These are phyloP conservation scores for Ilyonectria destructans DNA, from an alignment of 2,329 filamentous ascomycete genomes.

Conservation along the genomic window DNA sequence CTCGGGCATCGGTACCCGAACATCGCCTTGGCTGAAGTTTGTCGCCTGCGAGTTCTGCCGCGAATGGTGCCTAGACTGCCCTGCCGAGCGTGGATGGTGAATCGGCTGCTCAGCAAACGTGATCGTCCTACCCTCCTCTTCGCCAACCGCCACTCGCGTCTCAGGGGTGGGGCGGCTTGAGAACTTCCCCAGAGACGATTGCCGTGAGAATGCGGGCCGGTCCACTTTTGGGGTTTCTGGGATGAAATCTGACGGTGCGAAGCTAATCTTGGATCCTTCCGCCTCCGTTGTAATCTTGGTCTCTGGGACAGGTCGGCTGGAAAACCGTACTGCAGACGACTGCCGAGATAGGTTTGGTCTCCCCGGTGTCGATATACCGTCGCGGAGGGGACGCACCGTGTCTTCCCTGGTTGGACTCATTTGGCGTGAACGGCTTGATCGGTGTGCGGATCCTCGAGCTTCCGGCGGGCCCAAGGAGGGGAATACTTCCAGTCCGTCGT, in stretches of 20 bases:
- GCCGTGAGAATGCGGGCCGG: constrained; percentile 58
- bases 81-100: constrained; percentile 42
- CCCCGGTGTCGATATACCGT: constrained; percentile 47
- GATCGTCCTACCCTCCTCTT: constrained; percentile 72
- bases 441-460: constrained; percentile 20
- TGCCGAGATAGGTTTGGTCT: constrained; percentile 69
- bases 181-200: constrained; percentile 71
- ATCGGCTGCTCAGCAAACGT: constrained; percentile 70
- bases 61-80: constrained; percentile 56
- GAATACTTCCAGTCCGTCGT: constrained; percentile 41
- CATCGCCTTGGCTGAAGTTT: constrained; percentile 52
- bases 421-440: constrained; percentile 42
- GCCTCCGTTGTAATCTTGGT: constrained; percentile 78
- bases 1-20: constrained; percentile 62
- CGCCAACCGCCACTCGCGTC: constrained; percentile 70
- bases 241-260: constrained; percentile 62
- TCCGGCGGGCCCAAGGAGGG: constrained; percentile 42
- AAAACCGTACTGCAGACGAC: constrained; percentile 74
- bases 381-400: constrained; percentile 40
- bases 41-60: constrained; percentile 57
- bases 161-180: constrained; percentile 76
- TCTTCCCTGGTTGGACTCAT: constrained; percentile 47
- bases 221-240: constrained; percentile 52
- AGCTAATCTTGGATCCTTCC: constrained; percentile 77
- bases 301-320: constrained; percentile 81